Base-by-base conservation (phyloP, 2,329 filamentous ascomycete species). In the Penicillium sp. region DNA sequence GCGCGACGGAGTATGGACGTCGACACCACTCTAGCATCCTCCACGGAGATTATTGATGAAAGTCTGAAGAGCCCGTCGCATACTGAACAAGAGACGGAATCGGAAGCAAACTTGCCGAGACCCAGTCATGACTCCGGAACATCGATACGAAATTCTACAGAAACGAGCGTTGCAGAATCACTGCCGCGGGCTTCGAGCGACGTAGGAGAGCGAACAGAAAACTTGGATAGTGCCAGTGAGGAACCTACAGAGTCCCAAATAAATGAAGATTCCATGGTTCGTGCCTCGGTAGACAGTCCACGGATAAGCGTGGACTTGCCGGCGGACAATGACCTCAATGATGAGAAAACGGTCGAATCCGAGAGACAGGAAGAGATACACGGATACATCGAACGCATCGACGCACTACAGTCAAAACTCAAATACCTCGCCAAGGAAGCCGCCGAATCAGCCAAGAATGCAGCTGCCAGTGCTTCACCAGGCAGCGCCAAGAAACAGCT, bases 361-460 rank as follows among this genome's bases (percentile, higher is more conserved):
- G 83, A 87, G 60, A 85, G 91, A 63, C 88, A 93, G 57, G 91
- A 95, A 66, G 95, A 98, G 71, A 83, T 92, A 42, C 87, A 95
- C 67, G 84, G 83, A 49, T 91, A 96, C 61, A 83, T 93, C 7
- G 95, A 99, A 75, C 87, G 90, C 35, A 95, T 97, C 54, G 95
- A 99, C 78, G 90, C 93, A 4, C 78, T 99, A 1, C 91, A 98
- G 72, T 87, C 92, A 7, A 98, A 99, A 71, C 78, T 99, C 27
- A 89, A 93, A 64, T 97, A 96, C 69, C 79, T 99, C 13, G 88
- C 93, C 2, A 89, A 89, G 60, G 90, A 93, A 69, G 88, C 90
- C 13, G 85, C 89, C 0, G 88, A 93, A 31, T 82, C 88, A 0
- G 91, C 95, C 1, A 89, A 88, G 68, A 85, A 86, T 63, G 83